A percentile compares a stretch with the other conserved stretches of the same genome.
phyloP scores from a whole-genome alignment of 352 stramenopile species.

The Phytophthora pisi region DNA sequence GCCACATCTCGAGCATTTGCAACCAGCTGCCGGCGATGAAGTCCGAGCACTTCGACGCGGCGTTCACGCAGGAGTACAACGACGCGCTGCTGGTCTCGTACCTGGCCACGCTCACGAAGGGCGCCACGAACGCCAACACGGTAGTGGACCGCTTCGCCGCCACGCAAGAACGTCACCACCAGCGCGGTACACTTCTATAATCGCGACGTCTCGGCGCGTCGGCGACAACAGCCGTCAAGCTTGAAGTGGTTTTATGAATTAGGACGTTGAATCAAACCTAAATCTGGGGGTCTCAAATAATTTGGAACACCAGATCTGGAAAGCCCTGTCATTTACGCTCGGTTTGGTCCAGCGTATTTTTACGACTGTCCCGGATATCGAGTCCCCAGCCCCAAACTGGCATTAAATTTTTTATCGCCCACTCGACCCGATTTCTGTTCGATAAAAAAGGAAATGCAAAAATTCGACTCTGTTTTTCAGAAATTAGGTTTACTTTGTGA shows the following conservation, averaged over 20 bases:
- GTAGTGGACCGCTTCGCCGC: slow-evolving; percentile 80
- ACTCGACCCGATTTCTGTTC: too few relatives aligned
- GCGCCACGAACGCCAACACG: slow-evolving; percentile 74
- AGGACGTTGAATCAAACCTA: slow-evolving; percentile 1
- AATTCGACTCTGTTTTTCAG: too few relatives aligned
- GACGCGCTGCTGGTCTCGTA: slow-evolving; percentile 85
- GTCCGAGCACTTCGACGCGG: slow-evolving; percentile 71
- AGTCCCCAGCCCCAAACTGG: too few relatives aligned
- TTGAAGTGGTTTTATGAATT: slow-evolving; percentile 27
- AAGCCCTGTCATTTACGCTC: slow-evolving; percentile 1
- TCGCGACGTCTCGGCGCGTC: not conserved
- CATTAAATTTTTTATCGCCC: too few relatives aligned
- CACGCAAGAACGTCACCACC: slow-evolving; percentile 75
- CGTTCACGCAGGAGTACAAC: slow-evolving; percentile 86
- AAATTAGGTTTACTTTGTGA: too few relatives aligned
- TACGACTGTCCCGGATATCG: not conserved
- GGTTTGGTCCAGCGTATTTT: slow-evolving; percentile 3
- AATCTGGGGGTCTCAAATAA: not conserved
- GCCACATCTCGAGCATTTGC: slow-evolving; percentile 87
- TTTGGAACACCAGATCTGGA: not conserved
- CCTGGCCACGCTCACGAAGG: slow-evolving; percentile 85
- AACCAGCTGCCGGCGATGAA: slow-evolving; percentile 84
- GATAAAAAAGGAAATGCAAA: too few relatives aligned
- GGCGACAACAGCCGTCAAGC: slow-evolving; percentile 10
- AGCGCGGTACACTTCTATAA: slow-evolving; percentile 61